These are phyloP conservation scores for Hypoxylon sp. DNA, from an alignment of 2,329 filamentous ascomycete genomes.

Conservation along the genomic window DNA sequence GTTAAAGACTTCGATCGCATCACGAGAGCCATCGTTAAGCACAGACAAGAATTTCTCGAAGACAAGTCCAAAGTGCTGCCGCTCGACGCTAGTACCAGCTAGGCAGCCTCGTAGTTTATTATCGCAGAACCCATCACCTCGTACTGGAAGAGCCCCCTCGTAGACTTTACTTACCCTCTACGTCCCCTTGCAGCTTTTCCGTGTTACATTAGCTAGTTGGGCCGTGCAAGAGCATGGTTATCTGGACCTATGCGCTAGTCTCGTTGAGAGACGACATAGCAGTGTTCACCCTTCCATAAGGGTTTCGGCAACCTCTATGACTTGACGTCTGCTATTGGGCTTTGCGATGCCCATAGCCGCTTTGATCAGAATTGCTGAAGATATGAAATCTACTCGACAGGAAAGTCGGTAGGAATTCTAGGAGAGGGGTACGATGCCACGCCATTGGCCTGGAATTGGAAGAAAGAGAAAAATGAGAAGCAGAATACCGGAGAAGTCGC, in stretches of 20 bases:
- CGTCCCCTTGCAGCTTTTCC: conserved; percentile 23
- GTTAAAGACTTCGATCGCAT: conserved; percentile 75
- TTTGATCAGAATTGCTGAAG: conserved; percentile 30
- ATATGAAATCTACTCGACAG: conserved; percentile 28
- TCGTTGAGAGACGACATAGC: conserved; percentile 28
- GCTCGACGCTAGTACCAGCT: conserved; percentile 61
- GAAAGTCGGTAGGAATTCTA: conserved; percentile 28
- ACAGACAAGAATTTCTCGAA: conserved; percentile 72
- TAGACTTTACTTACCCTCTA: conserved; percentile 42
- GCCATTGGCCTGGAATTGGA: conserved; percentile 4
- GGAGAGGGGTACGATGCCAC: conserved; percentile 14
- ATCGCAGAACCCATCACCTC: conserved; percentile 32
- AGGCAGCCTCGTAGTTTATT: conserved; percentile 51
- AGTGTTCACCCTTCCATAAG: conserved; percentile 28
- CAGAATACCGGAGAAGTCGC: conserved; percentile 10
- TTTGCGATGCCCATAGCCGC: conserved; percentile 40
- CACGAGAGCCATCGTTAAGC: conserved; percentile 74
- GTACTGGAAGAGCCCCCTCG: conserved; percentile 34
- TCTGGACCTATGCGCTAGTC: conserved; percentile 25
- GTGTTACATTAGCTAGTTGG: conserved; percentile 29
- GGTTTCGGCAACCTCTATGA: conserved; percentile 26
- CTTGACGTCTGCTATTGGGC: conserved; percentile 38
- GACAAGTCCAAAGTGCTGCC: conserved; percentile 74
- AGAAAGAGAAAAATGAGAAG: conserved; percentile 18
- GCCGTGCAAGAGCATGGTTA: conserved; percentile 32